Conservation (phyloP, 345 rosid species). For the Stellera chamaejasme region DNA sequence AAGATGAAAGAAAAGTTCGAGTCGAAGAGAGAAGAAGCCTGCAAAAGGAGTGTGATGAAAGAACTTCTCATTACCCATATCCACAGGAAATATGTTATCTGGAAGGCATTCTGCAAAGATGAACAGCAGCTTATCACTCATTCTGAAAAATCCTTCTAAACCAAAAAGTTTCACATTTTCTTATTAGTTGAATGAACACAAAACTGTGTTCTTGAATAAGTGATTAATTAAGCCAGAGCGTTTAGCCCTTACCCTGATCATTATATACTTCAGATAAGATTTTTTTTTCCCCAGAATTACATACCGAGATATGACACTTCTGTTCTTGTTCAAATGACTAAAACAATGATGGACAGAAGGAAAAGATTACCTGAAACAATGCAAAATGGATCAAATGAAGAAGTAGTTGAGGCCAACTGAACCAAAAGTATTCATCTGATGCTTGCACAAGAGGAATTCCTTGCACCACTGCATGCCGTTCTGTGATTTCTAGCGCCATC, state of each 20-base stretch:
- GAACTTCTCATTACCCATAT: conserved; percentile 55
- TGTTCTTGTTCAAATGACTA: background rate
- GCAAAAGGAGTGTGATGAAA: background rate
- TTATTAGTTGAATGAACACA: too few species aligned
- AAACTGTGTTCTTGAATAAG: background rate
- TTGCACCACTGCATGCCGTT: conserved; percentile 88
- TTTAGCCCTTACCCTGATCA: background rate
- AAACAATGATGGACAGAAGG: background rate
- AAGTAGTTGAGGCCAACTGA: conserved; percentile 59
- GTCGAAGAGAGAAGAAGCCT: background rate
- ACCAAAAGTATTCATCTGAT: conserved; percentile 90
- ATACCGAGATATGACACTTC: background rate
- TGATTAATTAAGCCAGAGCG: background rate
- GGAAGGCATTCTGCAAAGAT: conserved; percentile 84
- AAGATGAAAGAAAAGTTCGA: background rate
- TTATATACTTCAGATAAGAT: too few species aligned
- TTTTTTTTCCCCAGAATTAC: too few species aligned
- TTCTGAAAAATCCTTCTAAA: too few species aligned
- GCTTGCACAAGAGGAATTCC: conserved; percentile 96
- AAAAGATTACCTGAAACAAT: conserved; percentile 64
- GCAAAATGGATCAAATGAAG: conserved; percentile 89
- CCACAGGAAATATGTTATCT: conserved; percentile 95
- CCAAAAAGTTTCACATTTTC: too few species aligned
- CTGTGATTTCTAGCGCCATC: conserved; percentile 79
- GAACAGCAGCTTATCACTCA: background rate